Evolutionary conservation across 148 eudicot species (phyloP).

Genomic region (Selenicereus undatus): DNA sequence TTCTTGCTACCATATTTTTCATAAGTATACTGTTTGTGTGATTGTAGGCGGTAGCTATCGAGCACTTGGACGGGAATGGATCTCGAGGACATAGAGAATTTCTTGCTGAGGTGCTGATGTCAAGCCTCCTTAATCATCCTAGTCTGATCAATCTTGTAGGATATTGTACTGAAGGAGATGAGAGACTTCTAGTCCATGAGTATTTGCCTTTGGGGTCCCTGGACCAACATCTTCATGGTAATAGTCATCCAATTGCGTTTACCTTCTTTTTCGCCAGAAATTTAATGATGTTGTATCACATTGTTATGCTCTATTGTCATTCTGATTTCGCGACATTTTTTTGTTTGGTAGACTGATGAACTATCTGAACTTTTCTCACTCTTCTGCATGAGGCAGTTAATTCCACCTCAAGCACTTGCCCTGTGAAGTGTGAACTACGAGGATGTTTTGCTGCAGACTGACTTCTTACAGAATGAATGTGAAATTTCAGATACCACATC

Average conservation of each 20-base stretch:
- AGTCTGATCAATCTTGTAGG: constrained; percentile 61
- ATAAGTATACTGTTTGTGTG: neutral
- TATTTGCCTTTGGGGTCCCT: constrained; percentile 44
- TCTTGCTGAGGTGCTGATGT: constrained; percentile 64
- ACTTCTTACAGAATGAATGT: constrained; percentile 10
- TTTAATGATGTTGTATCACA: no score
- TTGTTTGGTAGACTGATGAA: neutral
- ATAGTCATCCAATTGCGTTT: neutral
- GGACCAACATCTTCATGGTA: constrained; percentile 49
- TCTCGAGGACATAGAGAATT: constrained; percentile 67
- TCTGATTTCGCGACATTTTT: no score
- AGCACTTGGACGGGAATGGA: constrained; percentile 63
- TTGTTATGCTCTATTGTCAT: no score
- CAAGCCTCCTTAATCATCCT: constrained; percentile 60
- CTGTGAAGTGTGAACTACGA: neutral
- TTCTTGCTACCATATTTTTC: neutral
- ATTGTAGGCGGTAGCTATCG: constrained; percentile 50
- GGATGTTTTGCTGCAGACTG: neutral
- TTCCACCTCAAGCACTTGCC: neutral
- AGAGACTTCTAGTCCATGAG: constrained; percentile 46
- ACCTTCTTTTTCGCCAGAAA: neutral
- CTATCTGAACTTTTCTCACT: neutral
- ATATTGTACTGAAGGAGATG: constrained; percentile 57
- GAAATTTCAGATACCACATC: constrained; percentile 30
- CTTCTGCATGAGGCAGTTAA: neutral